These are phyloP conservation scores for Podila verticillata DNA, from an alignment of 192 early-diverging fungal genomes.

Conservation along the genomic window DNA sequence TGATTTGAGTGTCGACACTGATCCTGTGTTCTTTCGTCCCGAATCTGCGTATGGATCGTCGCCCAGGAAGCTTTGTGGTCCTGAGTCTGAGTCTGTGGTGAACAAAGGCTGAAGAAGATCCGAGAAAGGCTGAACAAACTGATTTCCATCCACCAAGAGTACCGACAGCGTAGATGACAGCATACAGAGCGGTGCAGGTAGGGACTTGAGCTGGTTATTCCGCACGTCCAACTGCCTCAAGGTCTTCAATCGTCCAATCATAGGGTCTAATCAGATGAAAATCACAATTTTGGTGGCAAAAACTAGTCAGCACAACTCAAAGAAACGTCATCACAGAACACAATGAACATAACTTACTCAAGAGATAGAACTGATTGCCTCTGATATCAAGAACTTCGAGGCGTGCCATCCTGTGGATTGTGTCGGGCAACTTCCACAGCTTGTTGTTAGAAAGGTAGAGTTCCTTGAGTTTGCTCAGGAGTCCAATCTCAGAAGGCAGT, in stretches of 20 bases:
- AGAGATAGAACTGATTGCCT: conserved; percentile 34
- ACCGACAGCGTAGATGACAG: conserved; percentile 29
- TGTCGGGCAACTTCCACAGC: conserved; percentile 44
- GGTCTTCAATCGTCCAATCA: conserved; percentile 28
- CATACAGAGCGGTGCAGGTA: conserved; percentile 36
- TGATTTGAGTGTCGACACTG: neutral
- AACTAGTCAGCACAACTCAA: neutral
- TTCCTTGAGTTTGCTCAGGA: conserved; percentile 41
- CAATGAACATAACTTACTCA: conserved; percentile 29
- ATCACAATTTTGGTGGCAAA: neutral
- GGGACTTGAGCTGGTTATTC: conserved; percentile 39
- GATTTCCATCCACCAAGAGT: conserved; percentile 48
- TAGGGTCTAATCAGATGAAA: conserved; percentile 18
- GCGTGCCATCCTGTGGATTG: conserved; percentile 36
- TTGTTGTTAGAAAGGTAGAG: conserved; percentile 46
- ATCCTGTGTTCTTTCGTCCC: neutral
- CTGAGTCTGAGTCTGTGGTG: conserved; percentile 12
- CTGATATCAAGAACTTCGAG: conserved; percentile 52
- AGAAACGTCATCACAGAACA: neutral
- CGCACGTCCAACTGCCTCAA: conserved; percentile 44
- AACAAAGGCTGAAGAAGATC: conserved; percentile 45
- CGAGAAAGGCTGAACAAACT: conserved; percentile 43
- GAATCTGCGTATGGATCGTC: conserved; percentile 45
- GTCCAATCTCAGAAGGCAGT: conserved; percentile 47
- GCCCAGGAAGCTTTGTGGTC: conserved; percentile 21